phyloP scores from a whole-genome alignment of 2,329 filamentous ascomycete species.

The Dactylellina haptotyla region DNA sequence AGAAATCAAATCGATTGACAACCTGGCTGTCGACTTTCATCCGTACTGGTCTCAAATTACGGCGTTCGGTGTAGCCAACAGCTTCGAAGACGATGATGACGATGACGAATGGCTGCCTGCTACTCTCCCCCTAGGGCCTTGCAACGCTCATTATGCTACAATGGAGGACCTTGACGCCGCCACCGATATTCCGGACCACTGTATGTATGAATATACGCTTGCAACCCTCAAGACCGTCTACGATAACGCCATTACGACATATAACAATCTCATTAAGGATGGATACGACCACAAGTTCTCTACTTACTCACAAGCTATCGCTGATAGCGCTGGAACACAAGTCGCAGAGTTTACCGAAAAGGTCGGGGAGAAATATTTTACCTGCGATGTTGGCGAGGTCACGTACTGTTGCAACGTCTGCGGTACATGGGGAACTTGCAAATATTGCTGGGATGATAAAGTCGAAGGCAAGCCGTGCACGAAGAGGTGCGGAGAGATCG shows the following conservation, averaged over 20 bases:
- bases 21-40: slow-evolving; percentile 5
- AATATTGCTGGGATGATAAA: background rate
- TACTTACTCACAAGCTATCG: slow-evolving; percentile 52
- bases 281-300: slow-evolving; percentile 58
- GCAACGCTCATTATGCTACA: background rate
- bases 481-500: background rate
- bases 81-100: background rate
- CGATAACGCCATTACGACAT: background rate
- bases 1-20: background rate
- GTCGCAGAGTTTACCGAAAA: slow-evolving; percentile 54
- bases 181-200: background rate
- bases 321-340: slow-evolving; percentile 20
- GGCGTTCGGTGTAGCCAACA: background rate
- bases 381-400: slow-evolving; percentile 43
- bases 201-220: background rate
- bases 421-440: background rate
- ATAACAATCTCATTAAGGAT: background rate
- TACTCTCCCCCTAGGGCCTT: background rate
- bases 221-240: slow-evolving; percentile 1
- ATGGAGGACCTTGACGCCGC: background rate
- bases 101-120: background rate
- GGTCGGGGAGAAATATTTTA: slow-evolving; percentile 55
- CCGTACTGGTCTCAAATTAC: slow-evolving; percentile 14
- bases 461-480: background rate
- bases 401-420: slow-evolving; percentile 20